phyloP scores from a whole-genome alignment of 495 filamentous ascomycete species.

The Halenospora varia region DNA sequence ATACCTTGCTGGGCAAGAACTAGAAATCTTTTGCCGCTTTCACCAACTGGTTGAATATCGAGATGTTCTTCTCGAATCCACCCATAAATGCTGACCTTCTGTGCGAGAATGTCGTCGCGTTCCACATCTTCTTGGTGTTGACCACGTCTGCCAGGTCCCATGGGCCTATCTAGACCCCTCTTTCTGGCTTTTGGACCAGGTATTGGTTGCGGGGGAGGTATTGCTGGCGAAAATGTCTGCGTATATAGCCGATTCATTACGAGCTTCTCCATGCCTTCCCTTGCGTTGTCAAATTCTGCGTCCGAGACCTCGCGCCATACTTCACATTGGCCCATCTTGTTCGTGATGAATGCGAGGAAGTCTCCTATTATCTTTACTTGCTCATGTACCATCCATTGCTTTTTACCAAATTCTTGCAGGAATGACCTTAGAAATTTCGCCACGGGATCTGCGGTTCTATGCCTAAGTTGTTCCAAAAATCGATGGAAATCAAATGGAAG shows the following conservation, averaged over 20 bases:
- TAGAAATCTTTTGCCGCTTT: conserved; percentile 82
- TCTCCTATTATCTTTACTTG: conserved; percentile 98
- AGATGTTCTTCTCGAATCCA: conserved; percentile 94
- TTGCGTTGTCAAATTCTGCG: conserved; percentile 95
- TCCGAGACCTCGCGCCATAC: conserved; percentile 96
- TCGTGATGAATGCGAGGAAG: conserved; percentile 95
- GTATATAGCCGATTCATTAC: conserved; percentile 98
- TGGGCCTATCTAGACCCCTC: conserved; percentile 60
- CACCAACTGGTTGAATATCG: conserved; percentile 83
- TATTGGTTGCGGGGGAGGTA: conserved; percentile 73
- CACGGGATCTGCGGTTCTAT: conserved; percentile 93
- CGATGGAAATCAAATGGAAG: conserved; percentile 97
- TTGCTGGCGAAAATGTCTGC: conserved; percentile 94
- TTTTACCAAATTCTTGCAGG: conserved; percentile 90
- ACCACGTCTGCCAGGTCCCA: conserved; percentile 79
- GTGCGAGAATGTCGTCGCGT: conserved; percentile 86
- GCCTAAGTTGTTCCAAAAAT: conserved; percentile 90
- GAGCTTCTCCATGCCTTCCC: conserved; percentile 99
- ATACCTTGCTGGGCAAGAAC: conserved; percentile 81
- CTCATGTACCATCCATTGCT: conserved; percentile 99
- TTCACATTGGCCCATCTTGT: conserved; percentile 98
- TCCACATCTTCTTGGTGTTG: conserved; percentile 99
- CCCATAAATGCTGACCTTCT: conserved; percentile 93
- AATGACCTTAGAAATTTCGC: conserved; percentile 95
- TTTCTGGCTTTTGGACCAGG: conserved; percentile 64